Evolutionary conservation across 108 stramenopile species (phyloP), one percentile per base, ranked within the genome.

Genomic region (Nitzschia palea): DNA sequence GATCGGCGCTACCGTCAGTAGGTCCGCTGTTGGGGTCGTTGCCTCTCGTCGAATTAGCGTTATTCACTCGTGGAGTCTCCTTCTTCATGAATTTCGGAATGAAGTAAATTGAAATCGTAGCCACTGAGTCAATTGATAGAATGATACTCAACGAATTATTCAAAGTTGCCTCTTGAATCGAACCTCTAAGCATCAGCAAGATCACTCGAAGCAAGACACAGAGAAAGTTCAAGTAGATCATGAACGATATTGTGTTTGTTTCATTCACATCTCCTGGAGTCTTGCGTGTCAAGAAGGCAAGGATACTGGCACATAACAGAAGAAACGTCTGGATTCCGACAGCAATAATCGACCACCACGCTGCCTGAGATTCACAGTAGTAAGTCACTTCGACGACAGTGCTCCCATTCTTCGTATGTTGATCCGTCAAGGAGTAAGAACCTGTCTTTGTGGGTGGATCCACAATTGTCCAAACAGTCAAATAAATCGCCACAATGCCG

Each of bases 241-340:
- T 50, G 10, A 61, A 1, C 23, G 64, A 65, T n/a, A 78, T 45
- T 0, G 34, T 33, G 9, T 52, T 43, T 10, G 65, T 44, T 44
- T 78, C 77, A 30, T 78, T 78, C 42, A 72, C 67, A 32, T 78
- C 77, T 54, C 68, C 65, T 12, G 22, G 23, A 14, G 59, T 48
- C 0, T 50, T 61, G 26, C 70, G 6, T 4, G 71, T 61, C n/a
- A 65, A 56, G 2, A 78, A 1, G 22, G 71, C 57, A 15, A 71
- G 55, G 4, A 78, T 48, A 0, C 62, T 60, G 14, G 65, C 77
- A 6, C 42, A 27, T 27, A 78, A 6, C 9, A 78, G 35, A 10
- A 78, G 34, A 2, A 72, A 22, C 0, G 35, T 27, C 32, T 67
- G 44, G 55, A 65, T 72, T 3, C 34, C 30, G n/a, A 67, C 30